These are phyloP conservation scores for Stephania cephalantha DNA, from an alignment of 164 flowering plant species.

Conservation along the genomic window DNA sequence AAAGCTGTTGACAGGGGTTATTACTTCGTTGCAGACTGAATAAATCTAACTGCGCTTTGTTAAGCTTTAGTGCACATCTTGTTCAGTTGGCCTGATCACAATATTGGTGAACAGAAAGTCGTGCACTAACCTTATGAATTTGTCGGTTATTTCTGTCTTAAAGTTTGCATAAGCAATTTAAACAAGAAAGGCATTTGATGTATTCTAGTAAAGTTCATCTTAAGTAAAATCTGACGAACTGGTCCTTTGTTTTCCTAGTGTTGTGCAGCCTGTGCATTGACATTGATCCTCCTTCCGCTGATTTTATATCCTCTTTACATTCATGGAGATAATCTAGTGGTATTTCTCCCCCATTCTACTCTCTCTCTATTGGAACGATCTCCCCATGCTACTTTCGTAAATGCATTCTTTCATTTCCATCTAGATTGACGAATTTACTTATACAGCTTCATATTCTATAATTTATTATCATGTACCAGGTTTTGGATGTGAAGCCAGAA, in stretches of 20 bases:
- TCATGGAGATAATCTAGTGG: constrained; percentile 60
- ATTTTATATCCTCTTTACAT: constrained; percentile 64
- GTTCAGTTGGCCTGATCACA: too few species aligned
- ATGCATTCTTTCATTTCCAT: background rate
- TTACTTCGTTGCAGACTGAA: too few species aligned
- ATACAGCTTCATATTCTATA: background rate
- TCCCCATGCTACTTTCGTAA: background rate
- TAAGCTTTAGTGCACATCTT: too few species aligned
- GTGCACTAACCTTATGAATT: background rate
- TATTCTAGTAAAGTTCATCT: background rate
- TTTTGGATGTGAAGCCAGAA: constrained; percentile 45
- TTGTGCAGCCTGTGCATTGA: constrained; percentile 64
- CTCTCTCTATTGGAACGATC: too few species aligned
- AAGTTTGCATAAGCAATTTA: background rate
- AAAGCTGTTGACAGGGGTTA: too few species aligned
- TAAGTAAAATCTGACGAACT: constrained; percentile 7
- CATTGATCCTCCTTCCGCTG: constrained; percentile 59
- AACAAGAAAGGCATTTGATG: background rate
- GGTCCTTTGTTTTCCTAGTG: constrained; percentile 30
- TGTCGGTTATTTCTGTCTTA: background rate
- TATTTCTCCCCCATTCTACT: constrained; percentile 16
- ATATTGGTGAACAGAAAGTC: too few species aligned
- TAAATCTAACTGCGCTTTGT: too few species aligned
- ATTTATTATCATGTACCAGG: constrained; percentile 31
- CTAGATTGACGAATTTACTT: background rate